Evolutionary conservation across 345 rosid species (phyloP), one percentile per base, ranked within the genome.

Genomic region (Hypericum perforatum): DNA sequence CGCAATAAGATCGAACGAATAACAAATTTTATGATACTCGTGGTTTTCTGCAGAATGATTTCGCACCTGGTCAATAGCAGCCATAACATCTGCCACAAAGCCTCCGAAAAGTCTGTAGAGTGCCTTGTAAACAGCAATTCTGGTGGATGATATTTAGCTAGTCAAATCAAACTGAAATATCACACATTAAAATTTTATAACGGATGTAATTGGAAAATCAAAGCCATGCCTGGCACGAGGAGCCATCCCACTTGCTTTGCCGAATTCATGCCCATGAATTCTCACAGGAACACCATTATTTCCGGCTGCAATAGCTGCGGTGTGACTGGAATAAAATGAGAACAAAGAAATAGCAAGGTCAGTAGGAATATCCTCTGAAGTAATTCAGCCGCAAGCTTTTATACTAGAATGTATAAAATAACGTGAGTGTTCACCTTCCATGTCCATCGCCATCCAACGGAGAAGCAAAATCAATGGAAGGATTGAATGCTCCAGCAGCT

Each of bases 181-280:
- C 41, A 13, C 12, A 37, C 43, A 43, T 37, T 51, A 49, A 8
- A 43, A 52, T 37, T 40, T 43, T 6, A 0, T 52, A 52, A 3
- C 37, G 44, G 53, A 56, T 22, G 29, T 37, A 11, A 37, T 39
- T 41, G 16, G 37, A 14, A 22, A 22, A 4, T 22, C 32, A 56
- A 42, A 56, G 54, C 54, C 59, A 16, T 70, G 89, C 98, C 98
- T 83, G 44, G 98, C 95, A 65, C 98, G 94, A 45, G 98, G 98
- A 70, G 98, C 98, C 98, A 92, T 92, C 43, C 98, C 98, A 15
- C 98, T 92, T n/a, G 98, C 98, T 82, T 77, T 92, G 41, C 98
- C 98, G 72, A 88, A 92, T 62, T 92, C 98, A 77, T 92, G 77
- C 59, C 98, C 98, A 12, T 78, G 77, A 72, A 85, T 62, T 74